Percentiles rank a stretch among this genome's conserved stretches.
Conservation (phyloP, 2,329 filamentous ascomycete genomes). For the Epichloe uncinata region DNA sequence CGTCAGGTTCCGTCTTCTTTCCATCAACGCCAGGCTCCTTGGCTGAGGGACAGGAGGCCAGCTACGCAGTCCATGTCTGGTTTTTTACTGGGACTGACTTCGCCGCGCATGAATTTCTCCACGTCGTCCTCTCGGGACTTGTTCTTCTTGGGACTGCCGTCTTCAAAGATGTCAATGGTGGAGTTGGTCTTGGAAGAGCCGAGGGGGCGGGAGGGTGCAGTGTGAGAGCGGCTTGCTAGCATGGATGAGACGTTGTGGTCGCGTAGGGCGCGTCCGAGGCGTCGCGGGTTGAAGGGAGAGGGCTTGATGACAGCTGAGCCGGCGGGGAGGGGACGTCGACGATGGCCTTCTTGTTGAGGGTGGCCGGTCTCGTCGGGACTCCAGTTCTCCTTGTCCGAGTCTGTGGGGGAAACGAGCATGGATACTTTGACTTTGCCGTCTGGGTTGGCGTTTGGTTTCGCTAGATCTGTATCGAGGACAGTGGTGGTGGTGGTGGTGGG, state of each 20-base stretch:
- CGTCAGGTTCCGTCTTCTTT: no score
- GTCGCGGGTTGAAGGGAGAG: slow-evolving; percentile 22
- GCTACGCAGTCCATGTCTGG: slow-evolving; percentile 81
- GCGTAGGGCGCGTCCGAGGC: slow-evolving; percentile 27
- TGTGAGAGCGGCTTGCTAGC: slow-evolving; percentile 26
- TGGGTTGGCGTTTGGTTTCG: slow-evolving; percentile 13
- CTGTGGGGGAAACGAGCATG: slow-evolving; percentile 30
- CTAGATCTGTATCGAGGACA: slow-evolving; percentile 16
- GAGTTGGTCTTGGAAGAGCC: slow-evolving; percentile 14
- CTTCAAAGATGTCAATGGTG: slow-evolving; percentile 40
- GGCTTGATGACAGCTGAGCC: slow-evolving; percentile 12
- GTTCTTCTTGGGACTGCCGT: slow-evolving; percentile 15
- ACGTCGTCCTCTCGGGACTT: slow-evolving; percentile 42
- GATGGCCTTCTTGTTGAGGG: slow-evolving; percentile 5
- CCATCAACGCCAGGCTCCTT: slow-evolving; percentile 71
- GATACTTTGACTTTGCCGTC: slow-evolving; percentile 25
- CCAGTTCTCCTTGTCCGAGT: slow-evolving; percentile 96
- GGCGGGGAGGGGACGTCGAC: slow-evolving; percentile 24
- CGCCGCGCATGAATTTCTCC: slow-evolving; percentile 57
- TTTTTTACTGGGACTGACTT: slow-evolving; percentile 56
- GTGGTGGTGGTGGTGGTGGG: no score
- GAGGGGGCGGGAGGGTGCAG: slow-evolving; percentile 24
- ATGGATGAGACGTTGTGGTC: slow-evolving; percentile 23
- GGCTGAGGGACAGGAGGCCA: slow-evolving; percentile 75
- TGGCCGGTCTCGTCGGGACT: slow-evolving; percentile 36